Base-by-base conservation (phyloP, 2,329 filamentous ascomycete species). In the Alternaria incomplexa region DNA sequence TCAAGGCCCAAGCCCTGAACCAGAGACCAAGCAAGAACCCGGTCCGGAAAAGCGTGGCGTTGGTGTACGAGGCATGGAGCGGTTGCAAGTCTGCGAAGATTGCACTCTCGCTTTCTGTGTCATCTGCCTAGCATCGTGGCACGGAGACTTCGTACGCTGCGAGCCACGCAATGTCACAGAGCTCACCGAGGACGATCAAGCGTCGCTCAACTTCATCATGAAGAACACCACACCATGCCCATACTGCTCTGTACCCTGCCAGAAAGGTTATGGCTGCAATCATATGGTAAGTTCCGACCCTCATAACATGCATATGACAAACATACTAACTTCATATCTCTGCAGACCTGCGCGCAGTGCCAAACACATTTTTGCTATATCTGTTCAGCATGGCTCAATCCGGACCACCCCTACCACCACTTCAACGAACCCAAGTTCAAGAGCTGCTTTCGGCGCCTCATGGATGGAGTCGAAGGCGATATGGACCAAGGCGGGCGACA, bases 341-440 rank as follows among this genome's bases (percentile, higher is more conserved):
- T 59, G 32, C 55, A 59, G 93, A 92, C 90, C 53, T 97, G 95
- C 81, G 93, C 91, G 78, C 90, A 92, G 67, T 99, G 96, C 83
- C 86, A 90, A 55, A 91, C 93, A 3, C 95, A 98, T 79, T 98
- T 97, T 78, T 99, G 96, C 82, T 98, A 98, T 71, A 86, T 98
- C 1, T 98, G 96, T 76, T 91, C 91, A 0, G 86, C 89, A n/a
- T 98, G 93, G 91, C 85, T 99, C 45, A 87, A 90, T 59, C 88
- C 91, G 0, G 84, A 83, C 17, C 96, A 97, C 70, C 94, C 94
- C 1, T 98, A 98, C 75, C 82, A 86, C 58, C 96, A 99, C 79
- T 99, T 94, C 83, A 97, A 97, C 75, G 85, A 88, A 26, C 81
- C 83, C 55, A 84, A 86, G 15, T 91, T 88, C 2, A 83, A 83